Percentiles rank a stretch among this genome's conserved stretches.
Conservation (phyloP, 2,329 filamentous ascomycete genomes). For the Ambrosiella cleistominuta region DNA sequence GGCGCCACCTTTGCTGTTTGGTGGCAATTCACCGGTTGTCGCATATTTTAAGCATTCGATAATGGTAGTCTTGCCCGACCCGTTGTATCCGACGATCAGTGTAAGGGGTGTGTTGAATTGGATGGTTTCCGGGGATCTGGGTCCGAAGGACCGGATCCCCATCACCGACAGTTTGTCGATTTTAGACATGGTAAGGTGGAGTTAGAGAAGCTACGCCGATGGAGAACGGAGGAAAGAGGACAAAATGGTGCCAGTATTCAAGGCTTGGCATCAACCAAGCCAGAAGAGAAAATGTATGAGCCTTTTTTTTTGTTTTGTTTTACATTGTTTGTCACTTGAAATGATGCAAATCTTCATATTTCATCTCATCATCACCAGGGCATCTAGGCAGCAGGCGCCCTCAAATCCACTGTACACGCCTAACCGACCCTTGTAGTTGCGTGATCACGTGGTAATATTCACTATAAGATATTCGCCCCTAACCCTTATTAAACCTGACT, state of each 20-base stretch:
- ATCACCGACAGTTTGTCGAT: slow-evolving; percentile 80
- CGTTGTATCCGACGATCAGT: slow-evolving; percentile 92
- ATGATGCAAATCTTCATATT: too few species aligned
- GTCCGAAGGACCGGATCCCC: slow-evolving; percentile 73
- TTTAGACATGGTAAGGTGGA: slow-evolving; percentile 40
- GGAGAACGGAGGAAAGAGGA: neutral
- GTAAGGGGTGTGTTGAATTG: slow-evolving; percentile 82
- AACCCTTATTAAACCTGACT: too few species aligned
- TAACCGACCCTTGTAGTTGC: too few species aligned
- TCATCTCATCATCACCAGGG: too few species aligned
- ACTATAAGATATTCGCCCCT: too few species aligned
- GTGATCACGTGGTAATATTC: too few species aligned
- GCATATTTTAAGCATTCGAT: slow-evolving; percentile 98
- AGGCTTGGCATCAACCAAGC: too few species aligned
- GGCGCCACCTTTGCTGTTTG: slow-evolving; percentile 76
- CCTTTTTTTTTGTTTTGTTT: too few species aligned
- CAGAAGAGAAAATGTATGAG: too few species aligned
- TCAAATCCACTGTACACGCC: too few species aligned
- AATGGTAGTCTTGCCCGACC: slow-evolving; percentile 95
- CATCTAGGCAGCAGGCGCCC: too few species aligned
- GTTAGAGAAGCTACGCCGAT: neutral
- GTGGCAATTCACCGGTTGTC: slow-evolving; percentile 81
- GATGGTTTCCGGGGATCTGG: slow-evolving; percentile 56
- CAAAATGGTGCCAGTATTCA: neutral
- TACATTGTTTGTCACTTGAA: too few species aligned